phyloP scores from a whole-genome alignment of 2,329 filamentous ascomycete genomes.

The Talaromyces marneffei region DNA sequence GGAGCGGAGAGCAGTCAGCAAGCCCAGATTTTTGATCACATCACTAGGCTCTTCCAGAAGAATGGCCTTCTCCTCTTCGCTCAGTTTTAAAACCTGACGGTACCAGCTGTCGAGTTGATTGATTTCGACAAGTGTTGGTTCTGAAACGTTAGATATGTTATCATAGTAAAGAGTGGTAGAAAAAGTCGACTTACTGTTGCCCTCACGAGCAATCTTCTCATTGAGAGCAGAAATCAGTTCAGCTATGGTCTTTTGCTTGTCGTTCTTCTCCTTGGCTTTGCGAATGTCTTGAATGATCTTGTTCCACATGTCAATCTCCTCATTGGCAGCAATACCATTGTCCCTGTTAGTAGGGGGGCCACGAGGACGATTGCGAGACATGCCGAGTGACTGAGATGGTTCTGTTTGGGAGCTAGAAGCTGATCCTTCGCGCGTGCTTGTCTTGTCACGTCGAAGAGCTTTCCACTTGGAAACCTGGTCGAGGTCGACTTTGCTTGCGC shows the following conservation, averaged over 20 bases:
- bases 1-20: constrained; percentile 45
- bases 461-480: constrained; percentile 25
- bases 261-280: constrained; percentile 41
- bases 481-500: constrained; percentile 20
- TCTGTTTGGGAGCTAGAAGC: background rate
- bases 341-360: constrained; percentile 33
- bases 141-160: constrained; percentile 18
- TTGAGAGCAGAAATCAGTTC: constrained; percentile 38
- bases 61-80: constrained; percentile 45
- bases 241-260: constrained; percentile 35
- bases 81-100: constrained; percentile 42
- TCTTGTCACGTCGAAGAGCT: constrained; percentile 20
- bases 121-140: constrained; percentile 35
- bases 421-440: constrained; percentile 7
- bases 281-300: constrained; percentile 38
- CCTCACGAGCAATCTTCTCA: constrained; percentile 40
- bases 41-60: constrained; percentile 46
- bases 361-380: constrained; percentile 41
- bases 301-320: constrained; percentile 43
- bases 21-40: constrained; percentile 46
- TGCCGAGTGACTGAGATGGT: constrained; percentile 16
- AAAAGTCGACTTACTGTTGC: constrained; percentile 34
- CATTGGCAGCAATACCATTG: constrained; percentile 40
- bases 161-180: background rate
- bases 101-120: constrained; percentile 43